These are phyloP conservation scores for Nannochloris sp. DNA, from an alignment of 139 green algal genomes.

Conservation along the genomic window DNA sequence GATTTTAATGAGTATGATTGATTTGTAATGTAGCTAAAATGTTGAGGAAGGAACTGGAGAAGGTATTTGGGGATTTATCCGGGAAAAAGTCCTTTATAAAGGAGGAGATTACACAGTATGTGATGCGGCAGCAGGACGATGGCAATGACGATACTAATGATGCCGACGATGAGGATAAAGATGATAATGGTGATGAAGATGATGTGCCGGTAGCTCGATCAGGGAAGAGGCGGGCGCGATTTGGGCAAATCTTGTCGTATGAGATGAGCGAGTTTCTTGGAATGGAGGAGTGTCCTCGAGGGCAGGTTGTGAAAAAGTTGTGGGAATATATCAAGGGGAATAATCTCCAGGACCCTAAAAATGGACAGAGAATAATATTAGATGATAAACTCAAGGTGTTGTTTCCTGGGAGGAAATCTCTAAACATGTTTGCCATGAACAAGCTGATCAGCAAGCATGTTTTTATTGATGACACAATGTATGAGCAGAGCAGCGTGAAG, in stretches of 20 bases:
- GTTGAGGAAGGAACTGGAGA: slow-evolving; percentile 56
- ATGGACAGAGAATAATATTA: slow-evolving; percentile 37
- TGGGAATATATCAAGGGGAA: slow-evolving; percentile 79
- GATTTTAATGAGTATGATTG: neutral
- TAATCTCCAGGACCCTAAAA: slow-evolving; percentile 62
- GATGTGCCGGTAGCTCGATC: neutral
- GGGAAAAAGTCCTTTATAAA: slow-evolving; percentile 43
- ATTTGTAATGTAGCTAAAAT: slow-evolving; percentile 37
- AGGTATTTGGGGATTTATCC: slow-evolving; percentile 42
- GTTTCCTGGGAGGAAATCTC: slow-evolving; percentile 34
- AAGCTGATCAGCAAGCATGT: slow-evolving; percentile 60
- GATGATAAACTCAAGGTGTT: slow-evolving; percentile 58
- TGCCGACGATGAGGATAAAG: slow-evolving; percentile 13
- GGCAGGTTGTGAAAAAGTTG: slow-evolving; percentile 63
- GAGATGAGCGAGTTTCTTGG: slow-evolving; percentile 48
- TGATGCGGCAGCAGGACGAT: slow-evolving; percentile 4
- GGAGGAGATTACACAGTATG: neutral
- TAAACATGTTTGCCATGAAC: slow-evolving; percentile 76
- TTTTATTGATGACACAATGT: slow-evolving; percentile 13
- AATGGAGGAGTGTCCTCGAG: slow-evolving; percentile 31
- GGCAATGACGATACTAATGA: slow-evolving; percentile 15
- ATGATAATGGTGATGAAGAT: neutral
- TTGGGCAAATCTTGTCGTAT: slow-evolving; percentile 31
- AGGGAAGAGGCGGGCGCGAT: neutral
- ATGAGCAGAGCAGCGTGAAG: slow-evolving; percentile 10